Conservation (phyloP, 257 asterid species). For the Mentha longifolia region DNA sequence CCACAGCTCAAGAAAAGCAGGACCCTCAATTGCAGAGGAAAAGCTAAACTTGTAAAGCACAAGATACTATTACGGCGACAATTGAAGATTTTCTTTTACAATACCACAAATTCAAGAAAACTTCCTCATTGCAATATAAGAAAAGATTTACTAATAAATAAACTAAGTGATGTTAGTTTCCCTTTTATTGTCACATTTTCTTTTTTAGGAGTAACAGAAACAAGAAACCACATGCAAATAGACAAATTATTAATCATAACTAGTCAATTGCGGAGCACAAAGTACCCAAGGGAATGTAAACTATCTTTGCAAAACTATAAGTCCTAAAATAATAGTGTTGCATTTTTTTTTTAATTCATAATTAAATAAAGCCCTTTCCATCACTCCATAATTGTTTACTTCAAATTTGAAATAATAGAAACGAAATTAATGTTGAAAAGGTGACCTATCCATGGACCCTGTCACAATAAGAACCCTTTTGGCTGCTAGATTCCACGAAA, state of each 20-base stretch:
- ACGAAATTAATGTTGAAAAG: background rate
- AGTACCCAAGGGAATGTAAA: too few species aligned
- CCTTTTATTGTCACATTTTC: background rate
- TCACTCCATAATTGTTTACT: background rate
- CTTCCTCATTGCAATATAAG: background rate
- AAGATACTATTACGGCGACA: background rate
- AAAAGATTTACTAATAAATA: background rate
- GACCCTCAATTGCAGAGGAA: background rate
- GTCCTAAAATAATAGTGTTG: too few species aligned
- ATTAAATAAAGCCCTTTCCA: too few species aligned
- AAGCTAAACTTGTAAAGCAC: background rate
- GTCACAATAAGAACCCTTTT: conserved; percentile 10
- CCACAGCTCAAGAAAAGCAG: conserved; percentile 9
- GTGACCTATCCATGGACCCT: background rate
- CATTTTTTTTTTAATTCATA: too few species aligned
- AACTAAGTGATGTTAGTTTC: background rate
- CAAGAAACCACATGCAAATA: too few species aligned
- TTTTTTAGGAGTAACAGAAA: too few species aligned
- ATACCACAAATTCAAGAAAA: background rate
- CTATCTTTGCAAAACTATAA: too few species aligned
- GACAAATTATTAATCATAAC: too few species aligned
- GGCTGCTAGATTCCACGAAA: background rate
- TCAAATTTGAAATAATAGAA: conserved; percentile 6
- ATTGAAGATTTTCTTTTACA: background rate
- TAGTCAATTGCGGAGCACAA: too few species aligned